A percentile compares a stretch with the other conserved stretches of the same genome.
These are phyloP conservation scores for Brassica napus DNA, from an alignment of 345 rosid genomes.

Conservation along the genomic window Da-Ae NC_063450.1:5562001-5562500, in stretches of 20 bases:
- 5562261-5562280: constrained; percentile 8
- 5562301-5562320: neutral
- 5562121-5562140: neutral
- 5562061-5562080: neutral
- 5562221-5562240: neutral
- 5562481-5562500: neutral
- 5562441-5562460: constrained; percentile 12
- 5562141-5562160: neutral
- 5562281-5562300: constrained; percentile 16
- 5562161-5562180: neutral
- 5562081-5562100: neutral
- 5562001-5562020: neutral
- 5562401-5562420: constrained; percentile 9
- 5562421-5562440: constrained; percentile 33
- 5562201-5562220: neutral
- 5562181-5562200: neutral
- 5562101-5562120: neutral
- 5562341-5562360: constrained; percentile 21
- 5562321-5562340: neutral
- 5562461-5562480: constrained; percentile 36
- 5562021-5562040: neutral
- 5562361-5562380: constrained; percentile 28
- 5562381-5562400: neutral
- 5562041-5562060: neutral
- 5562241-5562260: neutral